A percentile compares a stretch with the other conserved stretches of the same genome.
Evolutionary conservation across 495 filamentous ascomycete genomes (phyloP).

Genomic region (Apiosordaria backusii): DNA sequence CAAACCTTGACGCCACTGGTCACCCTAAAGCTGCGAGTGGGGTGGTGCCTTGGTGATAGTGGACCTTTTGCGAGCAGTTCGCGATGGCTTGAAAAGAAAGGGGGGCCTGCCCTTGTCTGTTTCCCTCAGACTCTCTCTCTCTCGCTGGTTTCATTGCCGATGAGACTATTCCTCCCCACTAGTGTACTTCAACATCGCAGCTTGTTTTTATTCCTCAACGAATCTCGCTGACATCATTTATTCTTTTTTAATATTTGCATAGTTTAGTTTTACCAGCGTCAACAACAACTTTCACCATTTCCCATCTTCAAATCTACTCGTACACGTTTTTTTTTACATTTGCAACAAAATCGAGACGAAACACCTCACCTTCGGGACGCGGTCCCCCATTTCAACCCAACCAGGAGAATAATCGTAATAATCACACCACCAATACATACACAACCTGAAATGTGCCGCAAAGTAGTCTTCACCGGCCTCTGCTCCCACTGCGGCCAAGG

Average conservation of each 20-base stretch:
- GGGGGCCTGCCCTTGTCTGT: background rate
- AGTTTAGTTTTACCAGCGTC: background rate
- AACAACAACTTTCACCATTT: background rate
- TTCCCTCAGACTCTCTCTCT: background rate
- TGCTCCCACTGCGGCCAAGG: constrained; percentile 29
- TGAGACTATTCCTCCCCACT: background rate
- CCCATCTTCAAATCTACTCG: background rate
- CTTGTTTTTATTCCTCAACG: no score
- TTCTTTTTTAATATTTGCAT: background rate
- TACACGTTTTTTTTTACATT: no score
- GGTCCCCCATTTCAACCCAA: background rate
- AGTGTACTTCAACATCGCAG: background rate
- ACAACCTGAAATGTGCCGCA: constrained; percentile 32
- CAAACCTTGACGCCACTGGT: background rate
- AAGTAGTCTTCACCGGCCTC: constrained; percentile 32
- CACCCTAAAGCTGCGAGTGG: background rate
- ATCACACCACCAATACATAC: background rate
- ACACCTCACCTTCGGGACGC: no score
- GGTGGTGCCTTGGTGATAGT: no score
- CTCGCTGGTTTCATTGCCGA: background rate
- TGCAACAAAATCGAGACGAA: no score
- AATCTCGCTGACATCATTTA: background rate
- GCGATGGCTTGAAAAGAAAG: background rate
- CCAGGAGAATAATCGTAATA: background rate
- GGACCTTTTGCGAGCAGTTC: background rate